Evolutionary conservation across 2,329 filamentous ascomycete genomes (phyloP), one percentile per base, ranked within the genome.

Genomic region (Pseudopyrenochaeta lycopersici): DNA sequence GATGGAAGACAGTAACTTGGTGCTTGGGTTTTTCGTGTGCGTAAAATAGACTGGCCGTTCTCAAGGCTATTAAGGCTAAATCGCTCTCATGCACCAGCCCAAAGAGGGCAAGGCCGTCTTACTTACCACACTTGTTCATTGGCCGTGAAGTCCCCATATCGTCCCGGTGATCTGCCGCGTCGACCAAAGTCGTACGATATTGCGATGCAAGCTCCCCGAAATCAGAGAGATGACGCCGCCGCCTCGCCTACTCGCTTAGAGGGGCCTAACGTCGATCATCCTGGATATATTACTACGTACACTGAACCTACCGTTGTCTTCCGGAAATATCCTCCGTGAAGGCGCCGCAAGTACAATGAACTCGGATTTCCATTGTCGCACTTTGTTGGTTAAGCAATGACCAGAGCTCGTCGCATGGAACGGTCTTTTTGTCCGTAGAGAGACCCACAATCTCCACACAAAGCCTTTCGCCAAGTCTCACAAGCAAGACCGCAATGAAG

Each of bases 41-140:
- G 43, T 30, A 33, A 9, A 27, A 45, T 36, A 5, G n/a, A 38
- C 39, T 41, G 31, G 32, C 40, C 38, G 30, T 23, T 42, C 18
- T 33, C 46, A 39, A 58, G 44, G 39, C 55, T 31, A 56, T 57
- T 52, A 55, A 59, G 63, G 66, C 54, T 69, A 68, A 69, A 67
- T 41, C 52, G 32, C 41, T 21, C 42, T 42, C 18, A 32, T 27
- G 32, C 17, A 18, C 47, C 55, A 59, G 48, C 21, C 57, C 56
- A 17, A n/a, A 45, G 44, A 36, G 32, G 46, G 56, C 46, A 60
- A 45, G 42, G 40, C 46, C 35, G 33, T 46, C 40, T 33, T 20
- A 42, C 33, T 49, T 30, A 42, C 14, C 18, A 35, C 29, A n/a
- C 23, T 21, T 44, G 58, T 36, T 59, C 41, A 64, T 68, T 66